Conservation (phyloP, 2,329 filamentous ascomycete genomes). For the Diaporthe citrichinensis region DNA sequence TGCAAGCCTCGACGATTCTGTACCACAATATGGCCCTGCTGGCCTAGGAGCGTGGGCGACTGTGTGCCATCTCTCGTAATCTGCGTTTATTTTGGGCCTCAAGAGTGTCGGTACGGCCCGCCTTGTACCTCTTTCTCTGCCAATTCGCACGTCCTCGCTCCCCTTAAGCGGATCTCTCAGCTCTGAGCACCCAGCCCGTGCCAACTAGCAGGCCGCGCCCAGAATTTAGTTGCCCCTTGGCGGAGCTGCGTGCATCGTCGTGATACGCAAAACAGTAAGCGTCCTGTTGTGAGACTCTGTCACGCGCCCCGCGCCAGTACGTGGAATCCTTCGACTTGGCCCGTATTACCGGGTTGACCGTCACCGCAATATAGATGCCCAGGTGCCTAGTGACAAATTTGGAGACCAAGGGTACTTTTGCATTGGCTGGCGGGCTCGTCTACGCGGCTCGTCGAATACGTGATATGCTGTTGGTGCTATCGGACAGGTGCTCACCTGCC, state of each 20-base stretch:
- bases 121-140: slow-evolving; percentile 8
- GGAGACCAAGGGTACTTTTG: background rate
- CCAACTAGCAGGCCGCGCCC: background rate
- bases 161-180: background rate
- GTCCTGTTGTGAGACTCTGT: slow-evolving; percentile 27
- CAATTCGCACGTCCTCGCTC: background rate
- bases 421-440: background rate
- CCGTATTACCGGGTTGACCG: background rate
- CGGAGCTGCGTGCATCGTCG: slow-evolving; percentile 2
- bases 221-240: background rate
- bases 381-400: background rate
- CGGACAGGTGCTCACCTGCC: background rate
- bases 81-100: background rate
- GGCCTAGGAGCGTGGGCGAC: background rate
- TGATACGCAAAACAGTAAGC: background rate
- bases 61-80: too few species aligned
- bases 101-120: slow-evolving; percentile 22
- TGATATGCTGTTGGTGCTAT: background rate
- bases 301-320: background rate
- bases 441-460: background rate
- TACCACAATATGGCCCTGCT: background rate
- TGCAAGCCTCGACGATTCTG: background rate
- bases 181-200: background rate
- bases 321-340: slow-evolving; percentile 27
- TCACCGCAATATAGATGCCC: background rate